Base-by-base conservation (phyloP, 1,139 yeast genomes). In the Saccharomyces hybrid region DNA sequence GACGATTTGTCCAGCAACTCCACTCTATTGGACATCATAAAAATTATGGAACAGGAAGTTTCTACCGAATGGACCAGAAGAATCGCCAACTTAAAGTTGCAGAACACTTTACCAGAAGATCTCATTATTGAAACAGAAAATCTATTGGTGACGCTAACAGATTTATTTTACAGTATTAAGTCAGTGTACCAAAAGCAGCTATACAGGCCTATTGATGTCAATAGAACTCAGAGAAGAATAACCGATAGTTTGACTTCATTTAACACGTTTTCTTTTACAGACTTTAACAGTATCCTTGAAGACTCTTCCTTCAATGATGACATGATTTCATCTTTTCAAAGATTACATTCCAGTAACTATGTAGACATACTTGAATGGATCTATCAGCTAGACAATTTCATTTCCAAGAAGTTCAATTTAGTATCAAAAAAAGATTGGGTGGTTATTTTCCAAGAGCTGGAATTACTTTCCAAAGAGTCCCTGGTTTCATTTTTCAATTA, bases 351-450 rank as follows among this genome's bases (percentile, higher is more conserved):
- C 81, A 55, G 61, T 27, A 53, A 61, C 13, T 64, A 62, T 52
- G 60, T 58, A 41, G 59, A 48, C 2, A 63, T 68, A 14, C 48
- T 65, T 26, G 54, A 56, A 7, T 69, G 87, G 68, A 75, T 89
- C 31, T 80, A 79, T 57, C 79, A 79, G 52, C 70, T 91, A 58
- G 93, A 93, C 69, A 74, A 77, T 41, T 73, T 88, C 8, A 78
- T 87, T 47, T 76, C 81, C 1, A 79, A 80, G 3, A 77, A 86
- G 49, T 83, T 86, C 64, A 75, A 75, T 34, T 79, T 83, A 26
- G 80, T 88, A 27, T 78, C 82, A 34, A 70, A 83, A 16, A 82
- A 80, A 57, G 96, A 91, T 65, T 93, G 98, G 97, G 76, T 89
- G 58, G 79, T 79, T 55, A 79, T 84, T 6, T 87, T 81, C 67